Evolutionary conservation across 2,329 filamentous ascomycete species (phyloP).

Genomic region (Colletotrichum australisinense): DNA sequence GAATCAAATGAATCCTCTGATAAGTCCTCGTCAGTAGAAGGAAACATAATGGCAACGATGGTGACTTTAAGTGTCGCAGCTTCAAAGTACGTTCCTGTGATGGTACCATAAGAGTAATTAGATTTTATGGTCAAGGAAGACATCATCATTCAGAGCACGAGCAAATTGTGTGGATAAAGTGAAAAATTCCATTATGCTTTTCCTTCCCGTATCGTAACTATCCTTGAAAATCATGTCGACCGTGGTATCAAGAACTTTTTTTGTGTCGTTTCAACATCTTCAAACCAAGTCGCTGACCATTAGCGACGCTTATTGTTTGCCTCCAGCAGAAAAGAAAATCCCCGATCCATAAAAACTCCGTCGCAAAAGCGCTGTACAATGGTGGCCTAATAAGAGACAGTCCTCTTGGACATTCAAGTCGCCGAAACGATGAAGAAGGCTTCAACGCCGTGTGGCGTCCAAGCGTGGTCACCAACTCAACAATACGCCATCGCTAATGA

Average conservation of each 20-base stretch:
- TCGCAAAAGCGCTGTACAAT: neutral
- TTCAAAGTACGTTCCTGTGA: neutral
- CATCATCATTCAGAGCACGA: neutral
- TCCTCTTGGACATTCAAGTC: neutral
- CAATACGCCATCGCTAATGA: neutral
- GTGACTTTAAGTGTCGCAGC: neutral
- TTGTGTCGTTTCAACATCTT: constrained; percentile 30
- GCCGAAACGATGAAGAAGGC: neutral
- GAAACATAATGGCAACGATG: neutral
- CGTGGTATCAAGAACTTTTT: constrained; percentile 33
- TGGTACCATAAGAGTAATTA: too few relatives aligned
- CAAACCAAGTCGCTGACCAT: neutral
- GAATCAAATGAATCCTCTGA: neutral
- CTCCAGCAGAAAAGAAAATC: neutral
- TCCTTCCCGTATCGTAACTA: neutral
- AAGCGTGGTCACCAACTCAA: neutral
- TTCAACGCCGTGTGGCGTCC: neutral
- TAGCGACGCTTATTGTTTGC: neutral
- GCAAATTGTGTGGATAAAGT: neutral
- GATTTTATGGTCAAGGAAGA: too few relatives aligned
- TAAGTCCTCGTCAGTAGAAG: neutral
- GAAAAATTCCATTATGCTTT: neutral
- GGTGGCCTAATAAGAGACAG: neutral
- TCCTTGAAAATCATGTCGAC: neutral
- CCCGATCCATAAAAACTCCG: constrained; percentile 1